Base-by-base conservation (phyloP, 306 rosid genomes). In the Aeschynomene evenia region DNA sequence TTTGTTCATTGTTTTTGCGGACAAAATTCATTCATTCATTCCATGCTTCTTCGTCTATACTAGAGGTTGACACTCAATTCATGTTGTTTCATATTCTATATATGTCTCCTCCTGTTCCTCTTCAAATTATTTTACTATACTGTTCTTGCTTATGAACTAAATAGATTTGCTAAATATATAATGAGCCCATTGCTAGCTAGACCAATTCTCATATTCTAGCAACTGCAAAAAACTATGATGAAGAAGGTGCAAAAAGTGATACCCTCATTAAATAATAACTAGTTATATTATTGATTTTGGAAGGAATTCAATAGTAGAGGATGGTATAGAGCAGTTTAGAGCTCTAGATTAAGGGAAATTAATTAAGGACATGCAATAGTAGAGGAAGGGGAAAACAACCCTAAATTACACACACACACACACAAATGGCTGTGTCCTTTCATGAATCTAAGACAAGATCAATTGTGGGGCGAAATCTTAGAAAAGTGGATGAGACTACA, bases 381-480 rank as follows among this genome's bases (percentile, higher is more conserved):
- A 45, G 24, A 43, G 18, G 60, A 40, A 50, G 53, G 33, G 43
- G 73, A 88, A n/a, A n/a, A n/a, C n/a, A n/a, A 76, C 87, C 88
- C 87, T 78, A 82, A 82, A 77, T 63, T 21, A 54, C 59, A 70
- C 74, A 9, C 12, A 9, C 43, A 77, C 72, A 73, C 54, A 57
- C 65, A 66, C 40, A 20, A 56, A 33, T 43, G 54, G 7, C 61
- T 36, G 50, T 36, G 50, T 53, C 42, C 28, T 68, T 43, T 50
- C 29, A 63, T 70, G 66, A 78, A 66, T 57, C 75, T 31, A 29
- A 61, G 72, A 79, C n/a, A 63, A 37, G 19, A 59, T 52, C 5
- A 62, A 12, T 52, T 79, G 79, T 74, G 80, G 51, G 51, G 68
- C 76, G 83, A 88, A 91, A 63, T 37, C 43, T 9, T 66, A 78